These are phyloP conservation scores for Metarhizium anisopliae DNA, from an alignment of 2,329 filamentous ascomycete genomes.

Conservation along the genomic window DNA sequence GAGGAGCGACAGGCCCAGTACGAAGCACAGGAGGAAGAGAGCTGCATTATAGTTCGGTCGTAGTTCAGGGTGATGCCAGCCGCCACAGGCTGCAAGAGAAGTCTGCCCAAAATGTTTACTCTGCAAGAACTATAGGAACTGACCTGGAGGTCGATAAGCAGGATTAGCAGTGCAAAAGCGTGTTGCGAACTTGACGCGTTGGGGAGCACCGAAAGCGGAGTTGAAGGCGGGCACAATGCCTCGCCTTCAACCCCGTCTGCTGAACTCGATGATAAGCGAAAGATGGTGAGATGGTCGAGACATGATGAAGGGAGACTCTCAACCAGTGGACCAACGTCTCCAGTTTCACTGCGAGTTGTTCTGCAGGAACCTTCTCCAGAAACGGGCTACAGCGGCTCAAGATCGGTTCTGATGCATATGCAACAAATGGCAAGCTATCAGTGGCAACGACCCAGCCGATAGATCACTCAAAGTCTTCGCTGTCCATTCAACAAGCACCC, in stretches of 20 bases:
- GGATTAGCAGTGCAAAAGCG: too few relatives aligned
- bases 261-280: conserved; percentile 43
- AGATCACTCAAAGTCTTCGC: conserved; percentile 27
- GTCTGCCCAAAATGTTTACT: too few relatives aligned
- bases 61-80: too few relatives aligned
- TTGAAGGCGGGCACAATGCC: conserved; percentile 49
- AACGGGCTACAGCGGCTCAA: conserved; percentile 31
- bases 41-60: too few relatives aligned
- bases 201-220: too few relatives aligned
- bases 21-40: too few relatives aligned
- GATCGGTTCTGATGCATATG: conserved; percentile 37
- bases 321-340: conserved; percentile 35
- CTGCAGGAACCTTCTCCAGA: conserved; percentile 24
- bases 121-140: too few relatives aligned
- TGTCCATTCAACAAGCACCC: conserved; percentile 25
- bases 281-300: conserved; percentile 35
- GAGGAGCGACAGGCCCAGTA: too few relatives aligned
- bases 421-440: conserved; percentile 23
- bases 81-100: too few relatives aligned
- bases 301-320: conserved; percentile 26
- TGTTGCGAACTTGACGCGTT: too few relatives aligned
- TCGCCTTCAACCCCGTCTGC: conserved; percentile 44
- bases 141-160: too few relatives aligned
- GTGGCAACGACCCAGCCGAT: conserved; percentile 20
- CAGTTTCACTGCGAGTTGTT: conserved; percentile 36